These are phyloP conservation scores for Schizosaccharomyces cryophilus DNA, from an alignment of 805 yeast species.

Conservation along the genomic window DNA sequence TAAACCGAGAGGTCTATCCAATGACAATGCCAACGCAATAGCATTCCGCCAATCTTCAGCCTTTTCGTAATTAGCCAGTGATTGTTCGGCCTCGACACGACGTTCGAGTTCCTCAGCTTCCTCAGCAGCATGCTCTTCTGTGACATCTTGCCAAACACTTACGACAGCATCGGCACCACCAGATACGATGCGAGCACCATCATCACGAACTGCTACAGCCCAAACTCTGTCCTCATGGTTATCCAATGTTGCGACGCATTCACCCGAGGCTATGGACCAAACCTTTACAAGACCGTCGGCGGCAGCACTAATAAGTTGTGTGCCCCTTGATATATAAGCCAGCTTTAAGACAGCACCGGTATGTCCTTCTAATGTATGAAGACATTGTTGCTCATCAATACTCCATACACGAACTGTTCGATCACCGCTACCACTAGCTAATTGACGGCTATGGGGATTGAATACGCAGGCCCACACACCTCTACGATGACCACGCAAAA, in stretches of 20 bases:
- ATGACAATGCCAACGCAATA: constrained; percentile 54
- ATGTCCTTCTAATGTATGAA: constrained; percentile 78
- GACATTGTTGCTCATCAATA: constrained; percentile 46
- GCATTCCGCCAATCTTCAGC: constrained; percentile 72
- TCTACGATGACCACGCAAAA: constrained; percentile 72
- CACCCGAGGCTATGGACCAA: constrained; percentile 64
- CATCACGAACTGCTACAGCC: constrained; percentile 49
- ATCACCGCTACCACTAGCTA: constrained; percentile 81
- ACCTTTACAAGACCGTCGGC: constrained; percentile 87
- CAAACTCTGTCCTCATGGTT: constrained; percentile 84
- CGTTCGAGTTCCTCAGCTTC: constrained; percentile 27
- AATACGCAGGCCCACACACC: constrained; percentile 85
- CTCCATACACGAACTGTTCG: constrained; percentile 80
- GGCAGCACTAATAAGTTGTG: constrained; percentile 48
- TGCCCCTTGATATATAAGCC: constrained; percentile 37
- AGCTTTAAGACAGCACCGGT: constrained; percentile 77
- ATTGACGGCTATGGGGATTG: constrained; percentile 48
- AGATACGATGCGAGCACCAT: constrained; percentile 45
- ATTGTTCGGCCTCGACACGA: constrained; percentile 74
- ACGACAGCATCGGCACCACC: constrained; percentile 93
- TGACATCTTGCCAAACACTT: constrained; percentile 70
- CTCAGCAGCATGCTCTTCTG: constrained; percentile 39
- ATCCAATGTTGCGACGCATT: constrained; percentile 62
- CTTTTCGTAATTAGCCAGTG: constrained; percentile 46
- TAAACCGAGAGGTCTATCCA: constrained; percentile 76